phyloP scores from a whole-genome alignment of 1,139 yeast species.

The Zygoascus sp. region DNA sequence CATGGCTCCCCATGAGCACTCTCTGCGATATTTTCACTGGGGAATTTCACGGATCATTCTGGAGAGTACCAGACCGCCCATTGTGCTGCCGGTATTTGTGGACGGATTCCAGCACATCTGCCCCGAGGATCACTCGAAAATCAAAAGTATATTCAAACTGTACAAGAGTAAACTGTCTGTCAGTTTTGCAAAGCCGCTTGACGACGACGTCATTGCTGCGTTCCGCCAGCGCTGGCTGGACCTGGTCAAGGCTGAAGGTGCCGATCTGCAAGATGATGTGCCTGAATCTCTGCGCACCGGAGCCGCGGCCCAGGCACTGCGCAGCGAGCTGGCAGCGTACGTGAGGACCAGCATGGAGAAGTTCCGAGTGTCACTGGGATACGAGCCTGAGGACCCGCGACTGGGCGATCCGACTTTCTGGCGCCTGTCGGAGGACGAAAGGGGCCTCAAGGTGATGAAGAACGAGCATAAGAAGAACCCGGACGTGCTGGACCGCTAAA shows the following conservation, averaged over 20 bases:
- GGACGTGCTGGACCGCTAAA: background rate
- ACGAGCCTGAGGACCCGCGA: constrained; percentile 42
- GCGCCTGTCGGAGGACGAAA: constrained; percentile 37
- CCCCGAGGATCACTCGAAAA: constrained; percentile 55
- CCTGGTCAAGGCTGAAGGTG: constrained; percentile 39
- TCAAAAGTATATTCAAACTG: constrained; percentile 50
- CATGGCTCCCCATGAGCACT: constrained; percentile 68
- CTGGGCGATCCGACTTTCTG: constrained; percentile 68
- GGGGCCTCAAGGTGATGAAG: constrained; percentile 13
- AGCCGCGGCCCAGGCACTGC: constrained; percentile 52
- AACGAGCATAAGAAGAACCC: constrained; percentile 12
- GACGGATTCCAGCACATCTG: constrained; percentile 84
- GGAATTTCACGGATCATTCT: constrained; percentile 80
- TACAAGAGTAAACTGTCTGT: constrained; percentile 65
- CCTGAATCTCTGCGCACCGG: constrained; percentile 61
- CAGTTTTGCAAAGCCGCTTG: constrained; percentile 66
- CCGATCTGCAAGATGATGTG: constrained; percentile 41
- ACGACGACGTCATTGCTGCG: constrained; percentile 52
- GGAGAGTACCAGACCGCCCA: constrained; percentile 80
- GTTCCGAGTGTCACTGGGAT: constrained; percentile 48
- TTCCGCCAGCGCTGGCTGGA: constrained; percentile 67
- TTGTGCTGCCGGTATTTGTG: constrained; percentile 82
- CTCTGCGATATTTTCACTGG: constrained; percentile 96
- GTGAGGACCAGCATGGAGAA: constrained; percentile 51
- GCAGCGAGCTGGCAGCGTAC: constrained; percentile 67